Conservation (phyloP, 2,329 filamentous ascomycete species). For the Botrytis fabae region DNA sequence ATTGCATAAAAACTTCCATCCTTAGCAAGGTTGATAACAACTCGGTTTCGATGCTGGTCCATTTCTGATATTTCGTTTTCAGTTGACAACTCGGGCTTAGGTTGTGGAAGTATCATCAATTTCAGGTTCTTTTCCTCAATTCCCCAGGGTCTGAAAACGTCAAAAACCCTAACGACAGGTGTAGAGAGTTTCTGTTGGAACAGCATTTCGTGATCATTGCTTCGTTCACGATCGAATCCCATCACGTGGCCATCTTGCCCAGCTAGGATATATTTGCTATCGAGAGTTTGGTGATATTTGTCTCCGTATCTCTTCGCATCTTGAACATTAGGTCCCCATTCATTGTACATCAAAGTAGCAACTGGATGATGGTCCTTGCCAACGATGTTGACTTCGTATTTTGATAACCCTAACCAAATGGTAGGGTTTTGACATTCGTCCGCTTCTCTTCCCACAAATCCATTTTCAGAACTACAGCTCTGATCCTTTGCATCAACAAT, state of each 20-base stretch:
- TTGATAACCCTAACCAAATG: conserved; percentile 79
- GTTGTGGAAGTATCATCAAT: conserved; percentile 84
- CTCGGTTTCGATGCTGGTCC: conserved; percentile 57
- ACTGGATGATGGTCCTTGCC: conserved; percentile 73
- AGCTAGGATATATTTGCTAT: conserved; percentile 86
- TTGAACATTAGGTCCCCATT: conserved; percentile 90
- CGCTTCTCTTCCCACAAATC: conserved; percentile 48
- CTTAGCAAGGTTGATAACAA: conserved; percentile 86
- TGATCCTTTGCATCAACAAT: conserved; percentile 63
- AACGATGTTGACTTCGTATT: conserved; percentile 87
- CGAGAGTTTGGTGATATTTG: conserved; percentile 78
- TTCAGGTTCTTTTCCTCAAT: conserved; percentile 68
- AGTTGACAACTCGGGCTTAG: conserved; percentile 58
- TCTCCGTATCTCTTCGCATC: conserved; percentile 65
- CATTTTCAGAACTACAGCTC: conserved; percentile 70
- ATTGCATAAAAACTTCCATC: conserved; percentile 92
- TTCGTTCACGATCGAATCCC: conserved; percentile 66
- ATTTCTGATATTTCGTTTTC: conserved; percentile 47
- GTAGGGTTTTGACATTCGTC: conserved; percentile 80
- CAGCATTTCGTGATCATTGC: conserved; percentile 43
- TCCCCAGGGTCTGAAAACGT: conserved; percentile 74
- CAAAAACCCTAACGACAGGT: conserved; percentile 85
- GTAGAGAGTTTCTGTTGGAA: conserved; percentile 71
- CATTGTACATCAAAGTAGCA: conserved; percentile 87
- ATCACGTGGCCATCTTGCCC: conserved; percentile 82